Conservation (phyloP, 2,329 filamentous ascomycete genomes). For the Microcyclospora pomicola region DNA sequence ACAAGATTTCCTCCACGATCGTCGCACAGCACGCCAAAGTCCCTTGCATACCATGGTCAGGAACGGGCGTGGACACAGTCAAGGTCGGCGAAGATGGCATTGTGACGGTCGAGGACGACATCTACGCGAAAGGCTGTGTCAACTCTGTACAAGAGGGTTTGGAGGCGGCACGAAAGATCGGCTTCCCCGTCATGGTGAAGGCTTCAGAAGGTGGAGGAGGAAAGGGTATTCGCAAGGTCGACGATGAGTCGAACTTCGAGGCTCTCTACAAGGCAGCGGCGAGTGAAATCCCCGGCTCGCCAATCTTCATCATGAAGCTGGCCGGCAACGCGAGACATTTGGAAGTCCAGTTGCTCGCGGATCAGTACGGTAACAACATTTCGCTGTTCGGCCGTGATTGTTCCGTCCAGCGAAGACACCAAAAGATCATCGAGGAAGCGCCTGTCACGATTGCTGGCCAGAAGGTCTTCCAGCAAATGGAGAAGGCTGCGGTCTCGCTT, state of each 20-base stretch:
- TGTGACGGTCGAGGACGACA: constrained; percentile 74
- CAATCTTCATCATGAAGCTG: constrained; percentile 99
- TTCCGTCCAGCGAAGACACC: constrained; percentile 93
- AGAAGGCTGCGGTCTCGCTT: constrained; percentile 86
- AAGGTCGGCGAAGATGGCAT: constrained; percentile 67
- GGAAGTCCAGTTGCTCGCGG: constrained; percentile 91
- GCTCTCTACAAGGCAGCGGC: constrained; percentile 88
- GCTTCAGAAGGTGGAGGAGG: constrained; percentile 98
- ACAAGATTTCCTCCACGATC: constrained; percentile 99
- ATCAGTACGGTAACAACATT: constrained; percentile 99
- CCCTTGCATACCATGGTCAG: constrained; percentile 98
- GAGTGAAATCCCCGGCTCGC: constrained; percentile 93
- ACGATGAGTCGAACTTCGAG: constrained; percentile 70
- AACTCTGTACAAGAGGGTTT: constrained; percentile 82
- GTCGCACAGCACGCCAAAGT: constrained; percentile 94
- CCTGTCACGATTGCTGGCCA: constrained; percentile 90
- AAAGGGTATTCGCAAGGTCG: constrained; percentile 96
- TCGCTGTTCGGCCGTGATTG: constrained; percentile 97
- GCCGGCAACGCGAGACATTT: constrained; percentile 91
- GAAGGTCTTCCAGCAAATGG: constrained; percentile 87
- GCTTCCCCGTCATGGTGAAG: constrained; percentile 99
- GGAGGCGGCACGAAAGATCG: constrained; percentile 72
- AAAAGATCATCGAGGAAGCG: constrained; percentile 99
- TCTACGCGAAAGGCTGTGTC: constrained; percentile 87
- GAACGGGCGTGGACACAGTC: constrained; percentile 76